Percentiles rank a stretch among this genome's conserved stretches.
phyloP scores from a whole-genome alignment of 805 yeast species.

The Schwanniomyces sp. region DNA sequence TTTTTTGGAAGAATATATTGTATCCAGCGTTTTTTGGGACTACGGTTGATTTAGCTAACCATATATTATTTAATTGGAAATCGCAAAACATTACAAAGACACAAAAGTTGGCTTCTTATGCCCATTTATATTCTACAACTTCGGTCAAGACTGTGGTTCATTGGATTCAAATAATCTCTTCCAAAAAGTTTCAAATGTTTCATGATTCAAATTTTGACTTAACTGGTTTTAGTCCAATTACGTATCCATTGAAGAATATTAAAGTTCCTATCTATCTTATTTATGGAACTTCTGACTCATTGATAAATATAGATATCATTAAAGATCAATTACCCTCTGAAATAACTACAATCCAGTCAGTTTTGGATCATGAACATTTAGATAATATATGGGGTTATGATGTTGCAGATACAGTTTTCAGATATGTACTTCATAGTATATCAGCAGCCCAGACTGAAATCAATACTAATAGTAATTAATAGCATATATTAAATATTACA shows the following conservation, averaged over 20 bases:
- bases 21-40: constrained; percentile 74
- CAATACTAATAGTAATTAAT: too few relatives aligned
- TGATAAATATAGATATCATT: constrained; percentile 82
- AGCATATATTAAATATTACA: too few relatives aligned
- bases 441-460: too few relatives aligned
- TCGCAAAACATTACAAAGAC: constrained; percentile 64
- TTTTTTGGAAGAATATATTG: constrained; percentile 75
- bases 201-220: constrained; percentile 50
- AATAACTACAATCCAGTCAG: constrained; percentile 53
- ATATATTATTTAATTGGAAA: constrained; percentile 76
- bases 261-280: constrained; percentile 70
- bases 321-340: constrained; percentile 60
- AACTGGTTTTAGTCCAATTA: constrained; percentile 34
- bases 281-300: constrained; percentile 78
- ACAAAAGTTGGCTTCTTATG: constrained; percentile 79
- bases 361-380: constrained; percentile 79
- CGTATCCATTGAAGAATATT: constrained; percentile 40
- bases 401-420: constrained; percentile 46
- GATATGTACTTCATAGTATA: constrained; percentile 28
- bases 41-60: constrained; percentile 69
- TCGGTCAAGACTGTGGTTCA: constrained; percentile 92
- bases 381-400: constrained; percentile 87
- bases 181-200: constrained; percentile 83
- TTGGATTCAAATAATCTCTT: constrained; percentile 88
- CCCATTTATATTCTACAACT: constrained; percentile 88